Base-by-base conservation (phyloP, 108 stramenopile genomes). In the Fragilaria crotonensis region DNA sequence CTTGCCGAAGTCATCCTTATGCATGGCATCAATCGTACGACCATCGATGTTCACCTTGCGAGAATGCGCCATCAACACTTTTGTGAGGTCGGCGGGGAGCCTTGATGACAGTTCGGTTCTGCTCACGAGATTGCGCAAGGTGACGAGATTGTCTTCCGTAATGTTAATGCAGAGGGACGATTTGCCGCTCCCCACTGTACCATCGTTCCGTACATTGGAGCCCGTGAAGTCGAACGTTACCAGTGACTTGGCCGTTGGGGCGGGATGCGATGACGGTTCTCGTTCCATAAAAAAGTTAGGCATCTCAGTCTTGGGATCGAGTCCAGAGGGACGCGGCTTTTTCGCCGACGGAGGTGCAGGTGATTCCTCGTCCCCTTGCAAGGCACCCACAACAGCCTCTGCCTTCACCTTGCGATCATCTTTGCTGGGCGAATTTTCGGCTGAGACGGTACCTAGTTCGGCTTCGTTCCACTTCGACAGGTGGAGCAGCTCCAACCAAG, bases 401-500 rank as follows among this genome's bases (percentile, higher is more conserved):
- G n/a, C n/a, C n/a, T n/a, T n/a, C n/a, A n/a, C n/a, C n/a, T n/a
- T n/a, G n/a, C n/a, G n/a, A n/a, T n/a, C n/a, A n/a, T n/a, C n/a
- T n/a, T 14, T 41, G 36, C 14, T 11, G 7, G 36, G 36, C 14
- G 36, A 41, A 41, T 41, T 41, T 41, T 41, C 36, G 7, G 36
- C 36, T 14, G 36, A 41, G 36, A 14, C 68, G 20, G 33, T 45
- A 18, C 46, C 61, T 30, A 64, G 46, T 41, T 57, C 50, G 4
- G 66, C 64, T 30, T 68, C 53, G 54, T 79, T 77, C 90, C 90
- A 92, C 48, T 87, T 84, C 14, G 78, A 70, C 26, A 88, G 60
- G 60, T 90, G 76, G 5, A 95, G 60, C 26, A 95, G 64, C 54
- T 92, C 89, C 23, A 95, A 64, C 94, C 94, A 95, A 17, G 94